These are phyloP conservation scores for Fraxinus albicans DNA, from an alignment of 305 asterid species.

Conservation along the genomic window DNA sequence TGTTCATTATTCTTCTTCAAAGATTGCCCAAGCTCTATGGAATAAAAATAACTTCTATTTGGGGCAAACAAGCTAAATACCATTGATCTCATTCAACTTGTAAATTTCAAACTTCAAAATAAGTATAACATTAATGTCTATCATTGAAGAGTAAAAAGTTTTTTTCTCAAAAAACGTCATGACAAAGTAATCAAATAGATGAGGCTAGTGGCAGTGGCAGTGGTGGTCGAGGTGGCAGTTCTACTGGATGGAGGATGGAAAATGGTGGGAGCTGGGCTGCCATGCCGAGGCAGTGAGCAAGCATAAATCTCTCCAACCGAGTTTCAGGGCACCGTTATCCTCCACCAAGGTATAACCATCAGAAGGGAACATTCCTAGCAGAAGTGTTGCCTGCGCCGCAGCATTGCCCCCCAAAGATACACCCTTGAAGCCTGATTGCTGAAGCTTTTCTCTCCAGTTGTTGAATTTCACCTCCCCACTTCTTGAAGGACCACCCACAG, in stretches of 20 bases:
- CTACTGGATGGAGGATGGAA: background rate
- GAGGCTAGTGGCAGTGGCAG: background rate
- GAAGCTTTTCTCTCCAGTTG: slow-evolving; percentile 92
- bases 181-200: background rate
- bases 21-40: background rate
- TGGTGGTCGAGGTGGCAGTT: background rate
- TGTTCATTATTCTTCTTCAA: background rate
- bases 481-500: slow-evolving; percentile 78
- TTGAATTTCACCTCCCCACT: slow-evolving; percentile 70
- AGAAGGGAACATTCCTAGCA: slow-evolving; percentile 92
- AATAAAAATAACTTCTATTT: background rate
- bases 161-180: background rate
- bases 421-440: slow-evolving; percentile 81
- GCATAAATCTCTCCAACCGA: slow-evolving; percentile 98
- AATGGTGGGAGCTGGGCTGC: slow-evolving; percentile 43
- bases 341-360: slow-evolving; percentile 93
- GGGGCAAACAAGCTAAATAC: background rate
- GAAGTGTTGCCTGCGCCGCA: slow-evolving; percentile 83
- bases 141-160: background rate
- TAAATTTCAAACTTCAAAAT: background rate
- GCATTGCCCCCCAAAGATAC: slow-evolving; percentile 89
- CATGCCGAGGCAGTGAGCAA: slow-evolving; percentile 98
- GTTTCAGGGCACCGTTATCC: slow-evolving; percentile 87
- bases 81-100: background rate
- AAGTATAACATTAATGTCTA: background rate